Evolutionary conservation across 2,329 filamentous ascomycete genomes (phyloP), one percentile per base, ranked within the genome.

Genomic region (Phyllosticta citribraziliensis): DNA sequence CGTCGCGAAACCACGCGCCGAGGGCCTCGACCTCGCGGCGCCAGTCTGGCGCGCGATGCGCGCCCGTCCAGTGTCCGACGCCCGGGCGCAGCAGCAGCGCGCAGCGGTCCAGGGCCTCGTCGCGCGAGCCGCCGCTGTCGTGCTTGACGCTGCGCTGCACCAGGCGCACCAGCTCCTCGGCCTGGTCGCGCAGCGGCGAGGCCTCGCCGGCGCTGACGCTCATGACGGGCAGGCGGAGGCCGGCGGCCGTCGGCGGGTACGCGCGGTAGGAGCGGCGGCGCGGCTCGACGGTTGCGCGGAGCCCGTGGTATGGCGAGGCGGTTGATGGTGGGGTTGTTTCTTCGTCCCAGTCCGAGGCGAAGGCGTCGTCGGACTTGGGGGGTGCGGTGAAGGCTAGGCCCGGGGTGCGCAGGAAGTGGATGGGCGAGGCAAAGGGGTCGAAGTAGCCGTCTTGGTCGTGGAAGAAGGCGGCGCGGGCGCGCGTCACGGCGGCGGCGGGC

Each of bases 341-440:
- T n/a, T 19, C n/a, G 52, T 62, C 35, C 12, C 59, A 53, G 6
- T 63, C 60, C 3, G 68, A 68, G 1, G 71, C 68, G n/a, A 66
- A 58, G 6, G 62, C 40, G 40, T 73, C 65, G 25, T 70, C 69
- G 11, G 71, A 68, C 55, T 64, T 65, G 12, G 69, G 20, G 20
- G 73, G 61, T 20, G 70, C 65, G 14, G 66, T 69, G 47, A 69
- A 68, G 22, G 17, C 35, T 10, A 55, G 20, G 17, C 30, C 60
- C 11, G 60, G 60, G 3, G 60, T 61, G 56, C 79, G 77, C 63
- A 82, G 80, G 69, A 80, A 80, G 52, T 79, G 73, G 2, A 78
- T 70, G 3, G 79, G 78, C 5, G 78, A 80, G 1, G 77, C 78
- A 64, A 81, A 81, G 3, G 76, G 74, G 65, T 81, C 79, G 61